Conservation (phyloP, 2,329 filamentous ascomycete species). For the Scytalidium sp. region DNA sequence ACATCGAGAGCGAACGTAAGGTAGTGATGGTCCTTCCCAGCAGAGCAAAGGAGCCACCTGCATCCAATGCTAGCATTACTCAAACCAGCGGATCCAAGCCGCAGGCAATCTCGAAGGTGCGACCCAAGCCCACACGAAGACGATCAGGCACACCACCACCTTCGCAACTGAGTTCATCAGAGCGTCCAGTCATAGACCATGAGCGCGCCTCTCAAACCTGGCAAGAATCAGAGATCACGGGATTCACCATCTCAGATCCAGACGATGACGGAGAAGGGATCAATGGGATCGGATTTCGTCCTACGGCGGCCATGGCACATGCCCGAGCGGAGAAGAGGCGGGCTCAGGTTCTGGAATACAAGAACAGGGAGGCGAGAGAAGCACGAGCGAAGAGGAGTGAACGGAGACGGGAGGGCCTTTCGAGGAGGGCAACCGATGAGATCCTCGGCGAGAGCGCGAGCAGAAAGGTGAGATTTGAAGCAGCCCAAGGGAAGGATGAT, state of each 20-base stretch:
- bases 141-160: conserved; percentile 22
- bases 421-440: neutral
- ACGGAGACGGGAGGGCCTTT: conserved; percentile 30
- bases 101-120: conserved; percentile 22
- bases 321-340: conserved; percentile 53
- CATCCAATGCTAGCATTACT: neutral
- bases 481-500: conserved; percentile 74
- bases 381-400: conserved; percentile 54
- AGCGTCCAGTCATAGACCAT: conserved; percentile 16
- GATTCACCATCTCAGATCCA: conserved; percentile 61
- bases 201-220: conserved; percentile 58
- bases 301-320: conserved; percentile 58
- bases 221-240: conserved; percentile 66
- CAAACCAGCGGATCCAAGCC: conserved; percentile 23
- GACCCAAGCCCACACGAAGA: conserved; percentile 19
- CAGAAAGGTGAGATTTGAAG: conserved; percentile 82
- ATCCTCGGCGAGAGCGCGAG: conserved; percentile 87
- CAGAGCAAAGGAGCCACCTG: neutral
- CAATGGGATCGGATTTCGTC: conserved; percentile 66
- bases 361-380: conserved; percentile 58
- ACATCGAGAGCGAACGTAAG: neutral
- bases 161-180: no score
- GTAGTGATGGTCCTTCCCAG: neutral
- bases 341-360: conserved; percentile 62
- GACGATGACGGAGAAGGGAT: conserved; percentile 67